A percentile compares a stretch with the other conserved stretches of the same genome.
These are phyloP conservation scores for Exophiala sp. DNA, from an alignment of 2,329 filamentous ascomycete genomes.

Conservation along the genomic window DNA sequence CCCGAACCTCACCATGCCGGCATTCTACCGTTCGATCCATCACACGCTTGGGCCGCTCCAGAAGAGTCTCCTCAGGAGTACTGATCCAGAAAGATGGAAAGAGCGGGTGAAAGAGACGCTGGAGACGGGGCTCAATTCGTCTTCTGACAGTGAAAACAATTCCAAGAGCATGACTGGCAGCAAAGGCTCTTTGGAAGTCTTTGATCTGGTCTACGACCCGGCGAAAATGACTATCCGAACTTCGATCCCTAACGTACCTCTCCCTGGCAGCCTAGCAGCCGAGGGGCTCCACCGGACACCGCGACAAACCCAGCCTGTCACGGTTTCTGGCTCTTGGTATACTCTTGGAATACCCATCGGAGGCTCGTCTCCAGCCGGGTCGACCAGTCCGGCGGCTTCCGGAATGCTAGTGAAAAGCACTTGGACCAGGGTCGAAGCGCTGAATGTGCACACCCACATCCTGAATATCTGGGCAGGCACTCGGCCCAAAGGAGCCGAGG, in stretches of 20 bases:
- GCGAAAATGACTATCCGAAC: slow-evolving; percentile 53
- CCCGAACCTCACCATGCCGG: slow-evolving; percentile 37
- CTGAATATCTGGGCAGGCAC: slow-evolving; percentile 52
- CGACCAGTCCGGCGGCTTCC: neutral
- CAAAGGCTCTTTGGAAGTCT: slow-evolving; percentile 36
- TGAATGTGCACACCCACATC: slow-evolving; percentile 57
- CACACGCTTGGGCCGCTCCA: slow-evolving; percentile 46
- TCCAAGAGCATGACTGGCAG: neutral
- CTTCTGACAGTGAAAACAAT: neutral
- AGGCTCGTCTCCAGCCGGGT: slow-evolving; percentile 13
- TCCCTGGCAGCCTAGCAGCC: slow-evolving; percentile 38
- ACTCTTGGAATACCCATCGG: slow-evolving; percentile 27
- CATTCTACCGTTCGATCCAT: slow-evolving; percentile 45
- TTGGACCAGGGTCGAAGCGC: slow-evolving; percentile 48
- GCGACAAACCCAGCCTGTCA: slow-evolving; percentile 11
- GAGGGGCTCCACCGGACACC: slow-evolving; percentile 22
- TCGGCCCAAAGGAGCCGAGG: slow-evolving; percentile 27
- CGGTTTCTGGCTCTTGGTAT: slow-evolving; percentile 27
- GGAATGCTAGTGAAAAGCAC: slow-evolving; percentile 17
- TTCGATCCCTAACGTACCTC: slow-evolving; percentile 59
- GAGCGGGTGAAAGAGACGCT: slow-evolving; percentile 33
- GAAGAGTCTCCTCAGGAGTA: slow-evolving; percentile 42
- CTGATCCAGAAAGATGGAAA: slow-evolving; percentile 39
- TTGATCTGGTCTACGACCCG: slow-evolving; percentile 58
- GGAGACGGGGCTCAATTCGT: neutral